phyloP scores from a whole-genome alignment of 2,329 filamentous ascomycete genomes.

The Pyrenophora graminea region DNA sequence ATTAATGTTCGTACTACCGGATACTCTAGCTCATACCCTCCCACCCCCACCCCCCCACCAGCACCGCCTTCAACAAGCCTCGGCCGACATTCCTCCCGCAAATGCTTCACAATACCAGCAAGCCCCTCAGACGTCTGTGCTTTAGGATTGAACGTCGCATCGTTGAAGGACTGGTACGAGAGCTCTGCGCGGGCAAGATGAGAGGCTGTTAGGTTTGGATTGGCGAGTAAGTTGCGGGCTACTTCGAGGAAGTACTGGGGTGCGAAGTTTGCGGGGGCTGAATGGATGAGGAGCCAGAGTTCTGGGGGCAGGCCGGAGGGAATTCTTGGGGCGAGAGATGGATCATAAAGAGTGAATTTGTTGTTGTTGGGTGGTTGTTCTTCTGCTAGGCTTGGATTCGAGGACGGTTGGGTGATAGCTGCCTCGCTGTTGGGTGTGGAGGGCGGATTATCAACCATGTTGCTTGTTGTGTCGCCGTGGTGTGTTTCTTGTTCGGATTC shows the following conservation, averaged over 20 bases:
- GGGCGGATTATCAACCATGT: too few relatives aligned
- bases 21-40: constrained; percentile 56
- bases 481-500: neutral
- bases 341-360: constrained; percentile 44
- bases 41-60: too few relatives aligned
- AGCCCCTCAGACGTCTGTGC: constrained; percentile 42
- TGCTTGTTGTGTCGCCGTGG: neutral
- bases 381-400: too few relatives aligned
- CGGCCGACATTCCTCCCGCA: constrained; percentile 49
- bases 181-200: constrained; percentile 81
- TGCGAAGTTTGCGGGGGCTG: constrained; percentile 63
- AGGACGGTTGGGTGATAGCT: neutral
- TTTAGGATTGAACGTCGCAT: constrained; percentile 41
- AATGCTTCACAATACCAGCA: constrained; percentile 54
- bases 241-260: constrained; percentile 66
- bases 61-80: constrained; percentile 29
- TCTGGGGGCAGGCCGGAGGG: constrained; percentile 39
- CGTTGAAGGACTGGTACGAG: constrained; percentile 58
- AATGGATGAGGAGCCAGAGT: constrained; percentile 45
- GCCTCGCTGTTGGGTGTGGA: neutral
- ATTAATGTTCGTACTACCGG: constrained; percentile 77
- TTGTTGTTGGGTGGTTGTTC: constrained; percentile 4
- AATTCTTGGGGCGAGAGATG: constrained; percentile 24
- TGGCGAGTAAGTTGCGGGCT: constrained; percentile 75
- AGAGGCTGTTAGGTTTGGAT: constrained; percentile 78